These are phyloP conservation scores for Fusarium beomiforme DNA, from an alignment of 2,329 filamentous ascomycete species.

Conservation along the genomic window DNA sequence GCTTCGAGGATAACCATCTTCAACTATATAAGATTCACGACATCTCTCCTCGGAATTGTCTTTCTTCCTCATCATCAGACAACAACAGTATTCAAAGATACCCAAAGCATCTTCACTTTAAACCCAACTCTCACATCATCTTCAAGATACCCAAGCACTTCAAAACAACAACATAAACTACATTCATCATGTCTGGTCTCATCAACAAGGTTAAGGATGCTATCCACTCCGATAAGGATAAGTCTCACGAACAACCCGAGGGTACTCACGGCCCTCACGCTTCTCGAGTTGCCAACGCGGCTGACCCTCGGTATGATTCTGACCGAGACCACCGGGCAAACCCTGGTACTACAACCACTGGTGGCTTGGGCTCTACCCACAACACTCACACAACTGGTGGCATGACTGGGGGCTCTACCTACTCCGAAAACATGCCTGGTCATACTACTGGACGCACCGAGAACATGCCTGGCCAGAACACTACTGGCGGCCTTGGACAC, in stretches of 20 bases:
- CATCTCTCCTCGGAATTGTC: background rate
- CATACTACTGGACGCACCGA: background rate
- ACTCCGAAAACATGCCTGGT: background rate
- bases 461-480: background rate
- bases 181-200: slow-evolving; percentile 62
- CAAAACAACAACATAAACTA: slow-evolving; percentile 7
- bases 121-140: background rate
- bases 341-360: slow-evolving; percentile 50
- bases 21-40: slow-evolving; percentile 38
- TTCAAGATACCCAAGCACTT: slow-evolving; percentile 22
- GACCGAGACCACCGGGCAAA: slow-evolving; percentile 52
- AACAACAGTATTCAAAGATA: slow-evolving; percentile 31
- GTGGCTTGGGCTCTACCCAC: background rate
- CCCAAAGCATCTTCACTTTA: slow-evolving; percentile 25
- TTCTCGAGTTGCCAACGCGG: slow-evolving; percentile 29
- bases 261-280: slow-evolving; percentile 36
- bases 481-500: background rate
- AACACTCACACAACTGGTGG: slow-evolving; percentile 12
- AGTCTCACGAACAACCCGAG: slow-evolving; percentile 40
- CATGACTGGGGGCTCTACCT: background rate
- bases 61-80: slow-evolving; percentile 21
- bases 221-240: slow-evolving; percentile 59
- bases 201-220: slow-evolving; percentile 70
- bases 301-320: slow-evolving; percentile 55
- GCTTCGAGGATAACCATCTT: background rate